Conservation (phyloP, 2,329 filamentous ascomycete genomes). For the Xylaria sp. region DNA sequence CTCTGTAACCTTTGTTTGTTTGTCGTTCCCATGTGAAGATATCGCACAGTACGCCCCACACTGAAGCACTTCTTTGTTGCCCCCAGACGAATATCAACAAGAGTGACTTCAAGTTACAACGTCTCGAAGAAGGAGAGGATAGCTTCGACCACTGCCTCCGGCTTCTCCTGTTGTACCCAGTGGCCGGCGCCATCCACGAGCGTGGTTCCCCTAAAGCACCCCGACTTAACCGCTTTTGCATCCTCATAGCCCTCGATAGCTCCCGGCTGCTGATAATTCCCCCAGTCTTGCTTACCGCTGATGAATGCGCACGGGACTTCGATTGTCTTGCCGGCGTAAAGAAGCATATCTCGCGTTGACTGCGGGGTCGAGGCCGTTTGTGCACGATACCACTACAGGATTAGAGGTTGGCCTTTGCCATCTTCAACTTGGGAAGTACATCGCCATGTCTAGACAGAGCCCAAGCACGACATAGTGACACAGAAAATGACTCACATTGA, state of each 20-base stretch:
- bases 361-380: constrained; percentile 55
- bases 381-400: constrained; percentile 62
- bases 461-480: too few relatives aligned
- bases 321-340: constrained; percentile 66
- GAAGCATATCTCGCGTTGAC: constrained; percentile 56
- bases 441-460: too few relatives aligned
- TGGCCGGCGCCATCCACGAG: constrained; percentile 68
- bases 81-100: not conserved
- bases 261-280: constrained; percentile 70
- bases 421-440: not conserved
- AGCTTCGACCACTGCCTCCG: constrained; percentile 52
- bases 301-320: constrained; percentile 67
- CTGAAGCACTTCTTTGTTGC: not conserved
- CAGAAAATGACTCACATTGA: constrained; percentile 51
- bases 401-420: not conserved
- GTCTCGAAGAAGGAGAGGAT: constrained; percentile 36
- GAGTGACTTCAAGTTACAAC: constrained; percentile 18
- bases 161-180: constrained; percentile 73
- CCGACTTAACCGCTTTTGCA: constrained; percentile 51
- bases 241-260: constrained; percentile 61
- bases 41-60: too few relatives aligned
- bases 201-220: constrained; percentile 56
- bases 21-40: too few relatives aligned
- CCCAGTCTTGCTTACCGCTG: constrained; percentile 69
- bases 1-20: too few relatives aligned